Evolutionary conservation across 192 early-diverging fungal genomes (phyloP).

Genomic region (Entomortierella parvispora): DNA sequence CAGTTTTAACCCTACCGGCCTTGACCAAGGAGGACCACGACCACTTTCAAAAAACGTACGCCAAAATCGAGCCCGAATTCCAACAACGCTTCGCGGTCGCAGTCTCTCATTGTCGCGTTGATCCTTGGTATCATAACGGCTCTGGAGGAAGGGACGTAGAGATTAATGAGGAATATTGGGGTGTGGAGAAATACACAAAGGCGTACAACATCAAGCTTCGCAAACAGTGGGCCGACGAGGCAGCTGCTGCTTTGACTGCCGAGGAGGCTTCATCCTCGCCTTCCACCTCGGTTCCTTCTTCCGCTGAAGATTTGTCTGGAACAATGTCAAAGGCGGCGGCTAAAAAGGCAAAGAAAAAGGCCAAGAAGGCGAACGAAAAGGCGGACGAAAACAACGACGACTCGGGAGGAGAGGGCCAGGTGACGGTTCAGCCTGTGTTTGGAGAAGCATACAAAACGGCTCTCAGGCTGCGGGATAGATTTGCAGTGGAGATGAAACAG

Average conservation of each 20-base stretch:
- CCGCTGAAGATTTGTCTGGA: background rate
- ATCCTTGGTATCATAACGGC: constrained; percentile 20
- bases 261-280: background rate
- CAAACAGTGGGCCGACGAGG: constrained; percentile 5
- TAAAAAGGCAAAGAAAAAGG: background rate
- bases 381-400: background rate
- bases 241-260: background rate
- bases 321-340: background rate
- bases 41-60: constrained; percentile 18
- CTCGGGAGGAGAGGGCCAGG: background rate
- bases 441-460: background rate
- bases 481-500: no score
- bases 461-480: no score
- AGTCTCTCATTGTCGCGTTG: constrained; percentile 12
- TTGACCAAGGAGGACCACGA: constrained; percentile 20
- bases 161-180: background rate
- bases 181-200: constrained; percentile 31
- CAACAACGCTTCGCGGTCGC: constrained; percentile 26
- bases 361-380: background rate
- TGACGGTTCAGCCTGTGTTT: background rate
- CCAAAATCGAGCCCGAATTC: constrained; percentile 30
- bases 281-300: background rate
- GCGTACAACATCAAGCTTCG: constrained; percentile 12
- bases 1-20: constrained; percentile 1
- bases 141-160: constrained; percentile 10